These are phyloP conservation scores for Teunomyces tritomae DNA, from an alignment of 805 yeast genomes.

Conservation along the genomic window DNA sequence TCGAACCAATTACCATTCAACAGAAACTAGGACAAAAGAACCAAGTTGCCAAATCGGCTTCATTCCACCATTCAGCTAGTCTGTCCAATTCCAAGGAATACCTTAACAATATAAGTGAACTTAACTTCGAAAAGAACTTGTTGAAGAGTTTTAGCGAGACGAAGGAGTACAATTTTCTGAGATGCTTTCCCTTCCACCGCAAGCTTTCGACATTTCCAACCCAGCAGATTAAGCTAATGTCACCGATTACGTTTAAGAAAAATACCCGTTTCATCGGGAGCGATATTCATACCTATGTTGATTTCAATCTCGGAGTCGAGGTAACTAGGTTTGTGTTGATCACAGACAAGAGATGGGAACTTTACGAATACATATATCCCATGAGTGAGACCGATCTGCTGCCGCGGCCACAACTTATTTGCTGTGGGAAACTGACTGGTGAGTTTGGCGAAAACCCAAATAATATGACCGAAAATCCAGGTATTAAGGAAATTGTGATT, in stretches of 20 bases:
- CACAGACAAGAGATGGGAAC: constrained; percentile 70
- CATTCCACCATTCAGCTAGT: background rate
- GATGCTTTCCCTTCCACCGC: constrained; percentile 81
- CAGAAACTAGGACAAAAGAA: background rate
- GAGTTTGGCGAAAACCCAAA: constrained; percentile 59
- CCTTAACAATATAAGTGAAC: constrained; percentile 4
- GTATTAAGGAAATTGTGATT: constrained; percentile 9
- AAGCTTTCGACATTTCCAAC: constrained; percentile 51
- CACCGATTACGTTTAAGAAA: constrained; percentile 24
- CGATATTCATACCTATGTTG: constrained; percentile 29
- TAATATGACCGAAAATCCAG: constrained; percentile 19
- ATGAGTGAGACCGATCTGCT: constrained; percentile 35
- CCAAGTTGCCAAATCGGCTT: background rate
- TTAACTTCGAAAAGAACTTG: constrained; percentile 16
- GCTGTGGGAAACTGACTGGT: constrained; percentile 68
- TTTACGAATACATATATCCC: constrained; percentile 49
- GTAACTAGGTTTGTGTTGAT: constrained; percentile 63
- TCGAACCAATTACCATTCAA: constrained; percentile 11
- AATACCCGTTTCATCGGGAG: constrained; percentile 26
- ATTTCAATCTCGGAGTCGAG: constrained; percentile 48
- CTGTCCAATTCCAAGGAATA: constrained; percentile 1
- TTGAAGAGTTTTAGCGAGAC: constrained; percentile 27
- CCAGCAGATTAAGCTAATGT: constrained; percentile 46
- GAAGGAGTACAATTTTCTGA: constrained; percentile 67
- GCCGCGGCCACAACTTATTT: constrained; percentile 50